These are phyloP conservation scores for Diplocarpon rosae DNA, from an alignment of 2,329 filamentous ascomycete genomes.

Conservation along the genomic window DNA sequence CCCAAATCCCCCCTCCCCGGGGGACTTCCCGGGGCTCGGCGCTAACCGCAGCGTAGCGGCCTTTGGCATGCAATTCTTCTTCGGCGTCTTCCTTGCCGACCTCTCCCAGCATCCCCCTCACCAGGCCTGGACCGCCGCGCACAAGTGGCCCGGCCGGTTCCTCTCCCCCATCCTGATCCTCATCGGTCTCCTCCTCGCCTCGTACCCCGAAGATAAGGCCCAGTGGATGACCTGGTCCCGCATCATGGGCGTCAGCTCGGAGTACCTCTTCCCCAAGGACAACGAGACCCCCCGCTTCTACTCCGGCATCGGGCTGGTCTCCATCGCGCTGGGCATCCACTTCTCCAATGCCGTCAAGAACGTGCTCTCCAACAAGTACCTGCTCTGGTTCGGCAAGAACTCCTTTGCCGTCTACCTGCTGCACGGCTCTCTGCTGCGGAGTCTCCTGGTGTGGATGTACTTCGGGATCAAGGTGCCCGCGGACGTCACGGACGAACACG, in stretches of 20 bases:
- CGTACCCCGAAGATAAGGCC: constrained; percentile 45
- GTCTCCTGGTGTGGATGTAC: constrained; percentile 48
- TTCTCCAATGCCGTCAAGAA: constrained; percentile 40
- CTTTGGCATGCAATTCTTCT: constrained; percentile 49
- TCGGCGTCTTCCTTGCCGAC: constrained; percentile 51
- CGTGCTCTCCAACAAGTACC: constrained; percentile 40
- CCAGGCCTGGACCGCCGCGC: constrained; percentile 34
- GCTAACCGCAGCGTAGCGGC: constrained; percentile 26
- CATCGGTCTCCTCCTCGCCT: constrained; percentile 45
- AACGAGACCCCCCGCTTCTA: constrained; percentile 39
- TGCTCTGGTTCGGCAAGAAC: constrained; percentile 52
- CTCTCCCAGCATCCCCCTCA: constrained; percentile 40
- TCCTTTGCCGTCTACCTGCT: constrained; percentile 55
- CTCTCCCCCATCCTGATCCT: constrained; percentile 39
- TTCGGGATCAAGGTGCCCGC: constrained; percentile 34
- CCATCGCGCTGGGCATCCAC: constrained; percentile 40
- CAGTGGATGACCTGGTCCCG: constrained; percentile 44
- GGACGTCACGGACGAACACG: constrained; percentile 23
- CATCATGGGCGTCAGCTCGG: constrained; percentile 32
- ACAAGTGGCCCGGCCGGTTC: constrained; percentile 33
- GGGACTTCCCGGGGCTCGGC: neutral
- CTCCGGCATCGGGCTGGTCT: constrained; percentile 37
- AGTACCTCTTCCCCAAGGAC: constrained; percentile 34
- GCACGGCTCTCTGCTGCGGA: constrained; percentile 49
- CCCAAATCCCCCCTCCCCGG: too few species aligned